A percentile compares a stretch with the other conserved stretches of the same genome.
These are phyloP conservation scores for Zygosaccharomyces rouxii DNA, from an alignment of 805 yeast genomes.

Conservation along the genomic window DNA sequence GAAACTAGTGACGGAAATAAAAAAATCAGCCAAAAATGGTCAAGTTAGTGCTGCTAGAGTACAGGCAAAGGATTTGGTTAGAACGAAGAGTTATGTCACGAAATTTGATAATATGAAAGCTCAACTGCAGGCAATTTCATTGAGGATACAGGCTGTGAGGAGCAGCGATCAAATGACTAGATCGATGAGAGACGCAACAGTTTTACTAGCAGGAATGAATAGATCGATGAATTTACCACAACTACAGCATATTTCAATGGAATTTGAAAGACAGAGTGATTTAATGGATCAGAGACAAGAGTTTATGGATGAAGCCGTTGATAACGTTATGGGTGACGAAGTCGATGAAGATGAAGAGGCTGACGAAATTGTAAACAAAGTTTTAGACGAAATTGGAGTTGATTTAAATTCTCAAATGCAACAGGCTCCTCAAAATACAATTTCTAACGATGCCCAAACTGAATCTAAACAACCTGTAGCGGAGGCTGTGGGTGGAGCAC, in stretches of 20 bases:
- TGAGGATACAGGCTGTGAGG: conserved; percentile 86
- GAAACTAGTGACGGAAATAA: conserved; percentile 77
- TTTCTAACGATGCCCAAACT: conserved; percentile 17
- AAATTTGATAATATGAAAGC: conserved; percentile 93
- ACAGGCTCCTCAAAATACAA: conserved; percentile 41
- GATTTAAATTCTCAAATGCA: conserved; percentile 55
- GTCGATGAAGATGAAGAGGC: conserved; percentile 84
- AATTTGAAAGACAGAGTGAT: conserved; percentile 90
- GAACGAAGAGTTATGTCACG: conserved; percentile 75
- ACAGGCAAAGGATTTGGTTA: conserved; percentile 90
- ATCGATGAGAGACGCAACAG: conserved; percentile 92
- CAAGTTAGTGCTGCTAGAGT: conserved; percentile 87
- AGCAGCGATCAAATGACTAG: conserved; percentile 93
- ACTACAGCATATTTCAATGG: conserved; percentile 84
- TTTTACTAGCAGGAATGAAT: conserved; percentile 81
- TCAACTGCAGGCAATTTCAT: conserved; percentile 88
- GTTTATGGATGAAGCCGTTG: conserved; percentile 97
- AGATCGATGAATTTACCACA: conserved; percentile 87
- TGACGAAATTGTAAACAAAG: conserved; percentile 86
- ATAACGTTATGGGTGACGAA: conserved; percentile 92
- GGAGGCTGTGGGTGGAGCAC: conserved; percentile 47
- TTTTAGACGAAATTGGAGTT: conserved; percentile 93
- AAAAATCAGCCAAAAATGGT: conserved; percentile 85
- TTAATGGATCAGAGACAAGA: conserved; percentile 98
- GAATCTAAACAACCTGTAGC: conserved; percentile 43